Evolutionary conservation across 768 basidiomycete species (phyloP).

Genomic region (Cystofilobasidium bisporidii): DNA sequence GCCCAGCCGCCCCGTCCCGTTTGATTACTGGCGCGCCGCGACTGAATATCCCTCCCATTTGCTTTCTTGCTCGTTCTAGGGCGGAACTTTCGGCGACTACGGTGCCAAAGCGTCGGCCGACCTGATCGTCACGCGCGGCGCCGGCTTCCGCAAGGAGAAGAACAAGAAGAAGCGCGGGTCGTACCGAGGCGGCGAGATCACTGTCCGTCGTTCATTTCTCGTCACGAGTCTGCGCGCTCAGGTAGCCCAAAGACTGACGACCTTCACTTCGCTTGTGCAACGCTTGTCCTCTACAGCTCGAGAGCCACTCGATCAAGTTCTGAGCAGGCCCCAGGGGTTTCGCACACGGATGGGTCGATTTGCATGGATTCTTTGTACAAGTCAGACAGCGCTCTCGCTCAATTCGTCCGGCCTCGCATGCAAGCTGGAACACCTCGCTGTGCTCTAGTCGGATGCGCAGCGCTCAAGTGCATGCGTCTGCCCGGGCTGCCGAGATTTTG

Average conservation of each 20-base stretch:
- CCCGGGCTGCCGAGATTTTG: too few species aligned
- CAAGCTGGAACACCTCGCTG: too few species aligned
- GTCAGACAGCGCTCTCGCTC: too few species aligned
- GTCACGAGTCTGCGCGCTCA: background rate
- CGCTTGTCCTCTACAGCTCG: conserved; percentile 19
- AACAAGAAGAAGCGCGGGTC: conserved; percentile 98
- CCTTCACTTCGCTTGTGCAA: background rate
- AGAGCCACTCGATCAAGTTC: conserved; percentile 26
- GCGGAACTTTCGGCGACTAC: conserved; percentile 66
- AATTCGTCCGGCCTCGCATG: too few species aligned
- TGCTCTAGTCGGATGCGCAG: too few species aligned
- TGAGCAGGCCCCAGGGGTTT: background rate
- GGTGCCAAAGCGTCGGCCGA: conserved; percentile 76
- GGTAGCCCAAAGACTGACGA: background rate
- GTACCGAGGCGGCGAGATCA: conserved; percentile 90
- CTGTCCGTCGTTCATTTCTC: conserved; percentile 48
- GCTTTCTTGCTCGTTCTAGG: conserved; percentile 11
- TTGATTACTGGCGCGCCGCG: too few species aligned
- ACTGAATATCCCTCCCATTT: background rate
- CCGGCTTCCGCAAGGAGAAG: conserved; percentile 96
- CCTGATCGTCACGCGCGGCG: conserved; percentile 83
- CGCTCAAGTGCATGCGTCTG: too few species aligned
- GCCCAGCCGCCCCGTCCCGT: too few species aligned
- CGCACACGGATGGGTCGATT: background rate
- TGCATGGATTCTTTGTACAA: background rate